Base-by-base conservation (phyloP, 306 rosid species). In the Sphenostylis stenocarpa region DNA sequence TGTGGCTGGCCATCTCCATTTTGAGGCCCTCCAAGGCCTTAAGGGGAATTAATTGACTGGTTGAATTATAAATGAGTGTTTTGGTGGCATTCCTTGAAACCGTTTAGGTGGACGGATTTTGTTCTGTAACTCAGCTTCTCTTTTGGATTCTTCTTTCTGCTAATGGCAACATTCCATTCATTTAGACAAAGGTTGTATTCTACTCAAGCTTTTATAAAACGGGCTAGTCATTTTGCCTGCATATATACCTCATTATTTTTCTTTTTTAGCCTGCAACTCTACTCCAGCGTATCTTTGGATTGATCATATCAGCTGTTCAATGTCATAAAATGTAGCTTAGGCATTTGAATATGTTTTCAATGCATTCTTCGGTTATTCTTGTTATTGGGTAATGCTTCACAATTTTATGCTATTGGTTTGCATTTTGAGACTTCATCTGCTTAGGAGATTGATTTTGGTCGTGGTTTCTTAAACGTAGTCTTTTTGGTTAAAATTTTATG, bases 31-130 rank as follows among this genome's bases (percentile, higher is more conserved):
- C 2, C 5, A 75, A 15, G 39, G 62, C 63, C 23, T 38, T 10
- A 31, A 69, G 64, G 58, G 48, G 77, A 41, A 83, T 12, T 53
- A 61, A 60, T 58, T 63, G 83, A 29, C 73, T 15, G n/a, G 31
- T 74, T 53, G 64, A 73, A 39, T 67, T 12, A 48, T 67, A 19
- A 34, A 60, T 67, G 77, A 3, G 23, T 75, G 4, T 65, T 47
- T 58, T 20, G 19, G 19, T 39, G 49, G 31, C 62, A 69, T 61
- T 69, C 45, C 15, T 41, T 67, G 76, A 26, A 48, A 44, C 6
- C 9, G 45, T 52, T 77, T 26, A 10, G 5, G n/a, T 65, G 73
- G 44, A 41, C 29, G 19, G 29, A 28, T 19, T 17, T 55, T 57
- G 61, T 19, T 39, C 12, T 28, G 0, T 17, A 3, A 20, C 41